Base-by-base conservation (phyloP, 1,284 basidiomycete genomes). In the Cutaneotrichosporon curvatum region DNA sequence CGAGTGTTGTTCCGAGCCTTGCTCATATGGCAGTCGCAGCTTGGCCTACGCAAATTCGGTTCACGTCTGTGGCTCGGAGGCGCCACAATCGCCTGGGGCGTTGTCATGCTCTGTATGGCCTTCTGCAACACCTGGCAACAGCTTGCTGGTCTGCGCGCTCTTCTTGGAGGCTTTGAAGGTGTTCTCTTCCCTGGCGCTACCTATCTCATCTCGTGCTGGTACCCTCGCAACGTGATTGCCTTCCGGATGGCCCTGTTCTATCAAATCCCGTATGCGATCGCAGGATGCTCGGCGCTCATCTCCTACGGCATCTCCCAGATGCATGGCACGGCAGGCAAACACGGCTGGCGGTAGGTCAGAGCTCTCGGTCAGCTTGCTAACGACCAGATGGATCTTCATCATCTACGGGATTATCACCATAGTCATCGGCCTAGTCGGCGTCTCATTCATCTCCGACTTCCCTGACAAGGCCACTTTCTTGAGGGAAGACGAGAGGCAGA, bases 31-130 rank as follows among this genome's bases (percentile, higher is more conserved):
- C 25, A 49, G 47, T 49, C 53, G 4, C 51, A 53, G 34, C 36
- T 63, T 57, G 16, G 53, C 63, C 48, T 55, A 37, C 43, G 58
- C n/a, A 44, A 47, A 9, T 55, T 54, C 20, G 51, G 56, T 10
- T 40, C 47, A 2, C 44, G 44, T 16, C 20, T 43, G 19, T 53
- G 51, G 51, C 51, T 53, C 32, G 41, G 37, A 12, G 16, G 28
- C 3, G 44, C 51, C 8, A 40, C 42, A 20, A 36, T 60, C 40
- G 53, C 61, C 32, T 74, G 72, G 67, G 73, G 73, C 19, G 48
- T 44, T 2, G 58, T 71, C 41, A 58, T 54, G 16, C 47, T 59
- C 7, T 47, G 50, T 18, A 70, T 61, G 11, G 68, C 60, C 15
- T 59, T 61, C 23, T 59, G 63, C 18, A 42, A 67, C 14, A 58